phyloP scores from a whole-genome alignment of 2,329 filamentous ascomycete genomes.

The Colletotrichum orbiculare region DNA sequence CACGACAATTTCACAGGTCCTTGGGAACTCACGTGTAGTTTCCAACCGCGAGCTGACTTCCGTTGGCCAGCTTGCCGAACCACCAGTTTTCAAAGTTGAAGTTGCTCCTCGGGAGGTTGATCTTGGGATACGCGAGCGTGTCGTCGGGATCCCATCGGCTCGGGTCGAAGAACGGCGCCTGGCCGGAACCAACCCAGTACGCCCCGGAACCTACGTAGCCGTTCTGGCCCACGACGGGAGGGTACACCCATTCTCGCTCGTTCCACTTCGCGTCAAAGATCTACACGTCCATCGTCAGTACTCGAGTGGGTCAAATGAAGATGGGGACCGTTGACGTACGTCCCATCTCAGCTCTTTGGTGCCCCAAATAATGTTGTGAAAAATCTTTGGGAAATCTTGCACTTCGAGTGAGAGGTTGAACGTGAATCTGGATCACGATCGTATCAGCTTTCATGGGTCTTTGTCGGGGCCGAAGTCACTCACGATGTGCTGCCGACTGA shows the following conservation, averaged over 20 bases:
- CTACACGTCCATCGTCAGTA: background rate
- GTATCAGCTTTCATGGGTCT: background rate
- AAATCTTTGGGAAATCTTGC: conserved; percentile 39
- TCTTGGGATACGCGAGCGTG: conserved; percentile 41
- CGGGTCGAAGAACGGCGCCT: conserved; percentile 37
- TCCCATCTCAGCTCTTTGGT: conserved; percentile 39
- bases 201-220: conserved; percentile 55
- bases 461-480: background rate
- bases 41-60: conserved; percentile 51
- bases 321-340: background rate
- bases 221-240: conserved; percentile 49
- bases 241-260: conserved; percentile 55
- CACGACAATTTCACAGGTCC: too few relatives aligned
- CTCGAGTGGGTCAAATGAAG: background rate
- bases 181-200: conserved; percentile 39
- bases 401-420: conserved; percentile 70
- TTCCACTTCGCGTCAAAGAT: conserved; percentile 53
- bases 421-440: conserved; percentile 54
- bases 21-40: conserved; percentile 49
- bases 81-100: conserved; percentile 48
- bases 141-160: conserved; percentile 40
- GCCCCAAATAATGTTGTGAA: conserved; percentile 37
- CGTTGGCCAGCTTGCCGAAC: conserved; percentile 56
- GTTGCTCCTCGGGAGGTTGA: conserved; percentile 33
- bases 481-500: conserved; percentile 19